These are phyloP conservation scores for Rheum nobile DNA, from an alignment of 148 eudicot species.

Conservation along the genomic window DNA sequence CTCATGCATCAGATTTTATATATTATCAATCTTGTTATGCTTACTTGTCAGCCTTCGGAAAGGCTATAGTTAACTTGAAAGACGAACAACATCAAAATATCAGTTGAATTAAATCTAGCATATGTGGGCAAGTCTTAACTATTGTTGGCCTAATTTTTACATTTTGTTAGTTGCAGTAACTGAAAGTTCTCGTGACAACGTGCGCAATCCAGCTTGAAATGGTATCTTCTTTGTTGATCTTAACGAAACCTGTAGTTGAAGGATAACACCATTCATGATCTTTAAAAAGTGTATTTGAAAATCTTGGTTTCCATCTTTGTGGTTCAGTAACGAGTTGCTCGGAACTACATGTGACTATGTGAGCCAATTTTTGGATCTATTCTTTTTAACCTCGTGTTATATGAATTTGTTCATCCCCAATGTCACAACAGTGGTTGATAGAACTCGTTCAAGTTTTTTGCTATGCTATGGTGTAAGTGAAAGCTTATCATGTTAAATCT, in stretches of 20 bases:
- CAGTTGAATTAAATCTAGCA: not conserved
- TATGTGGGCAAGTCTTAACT: not conserved
- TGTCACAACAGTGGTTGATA: not conserved
- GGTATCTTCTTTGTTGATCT: not conserved
- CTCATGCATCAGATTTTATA: not conserved
- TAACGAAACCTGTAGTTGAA: not conserved
- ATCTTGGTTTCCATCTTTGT: conserved; percentile 3
- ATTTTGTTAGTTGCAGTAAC: not conserved
- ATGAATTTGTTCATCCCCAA: not conserved
- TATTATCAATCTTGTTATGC: not conserved
- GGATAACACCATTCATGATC: not conserved
- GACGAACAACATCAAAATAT: not conserved
- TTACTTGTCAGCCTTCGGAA: not conserved
- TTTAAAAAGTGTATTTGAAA: not conserved
- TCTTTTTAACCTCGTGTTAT: not conserved
- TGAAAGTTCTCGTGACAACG: not conserved
- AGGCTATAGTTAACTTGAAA: not conserved
- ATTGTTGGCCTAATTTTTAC: not conserved
- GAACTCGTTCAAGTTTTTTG: not conserved
- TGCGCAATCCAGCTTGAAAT: not conserved
- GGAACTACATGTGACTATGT: not conserved
- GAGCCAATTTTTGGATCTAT: not conserved
- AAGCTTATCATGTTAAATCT: not conserved
- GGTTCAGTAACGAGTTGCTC: not conserved
- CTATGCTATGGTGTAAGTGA: not conserved